Base-by-base conservation (phyloP, 192 early-diverging fungal species). In the Piromyces sp. region DNA sequence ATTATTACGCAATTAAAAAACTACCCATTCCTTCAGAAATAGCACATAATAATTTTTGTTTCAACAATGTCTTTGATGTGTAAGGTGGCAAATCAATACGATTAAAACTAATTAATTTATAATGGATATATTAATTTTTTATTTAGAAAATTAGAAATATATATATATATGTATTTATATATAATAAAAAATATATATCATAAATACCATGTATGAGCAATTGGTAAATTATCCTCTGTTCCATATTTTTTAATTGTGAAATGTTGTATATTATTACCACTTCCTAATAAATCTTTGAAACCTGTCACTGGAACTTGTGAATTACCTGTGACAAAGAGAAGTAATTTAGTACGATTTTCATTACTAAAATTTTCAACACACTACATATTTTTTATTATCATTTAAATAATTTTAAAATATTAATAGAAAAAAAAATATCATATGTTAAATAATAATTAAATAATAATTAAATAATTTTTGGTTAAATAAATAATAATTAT, bases 231-330 rank as follows among this genome's bases (percentile, higher is more conserved):
- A 15, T 91, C 88, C n/a, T 92, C 87, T 80, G 97, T 95, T 22
- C 96, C 96, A n/a, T 94, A 89, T 86, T 95, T 97, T 85, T 99
- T 96, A 82, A 99, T 95, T 0, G 95, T 97, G 83, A 99, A 99
- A 42, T 94, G 87, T 68, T 96, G 87, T 14, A 40, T 40, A 11
- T 96, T 96, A 0, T 96, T 96, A 85, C 97, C 97, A 83, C 91
- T 93, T 38, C 97, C 97, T 86, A 97, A 95, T 79, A 99, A 85
- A 84, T 99, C 97, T 85, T 97, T 99, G 87, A 99, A 99, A 12
- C 97, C 97, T 83, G 97, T 99, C 84, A 99, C 96, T 5, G 97
- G 97, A 83, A 99, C 96, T 38, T 96, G 93, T 36, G 95, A 97
- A 0, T 96, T 99, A 29, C 97, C 97, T 15, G 97, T 99, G 0